Base-by-base conservation (phyloP, 2,329 filamentous ascomycete species). In the Fusarium oligoseptatum region DNA sequence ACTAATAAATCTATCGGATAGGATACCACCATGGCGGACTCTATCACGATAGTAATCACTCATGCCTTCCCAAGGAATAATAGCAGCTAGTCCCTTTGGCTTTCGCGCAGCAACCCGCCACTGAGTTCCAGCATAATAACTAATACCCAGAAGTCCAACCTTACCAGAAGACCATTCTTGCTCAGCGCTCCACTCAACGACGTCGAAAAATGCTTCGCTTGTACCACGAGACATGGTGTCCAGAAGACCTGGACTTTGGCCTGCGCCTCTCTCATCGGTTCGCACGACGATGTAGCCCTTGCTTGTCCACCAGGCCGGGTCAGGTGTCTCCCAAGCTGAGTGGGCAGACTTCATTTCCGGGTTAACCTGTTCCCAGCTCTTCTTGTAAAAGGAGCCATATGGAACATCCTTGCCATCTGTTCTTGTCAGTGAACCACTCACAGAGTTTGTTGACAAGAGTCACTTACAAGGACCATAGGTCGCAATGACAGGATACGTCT, bases 31-130 rank as follows among this genome's bases (percentile, higher is more conserved):
- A 14, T 64, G 66, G 7, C 60, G 66, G 17, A 39, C 24, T n/a
- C 36, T 24, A 5, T 61, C 58, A 20, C 58, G 58, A n/a, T 61
- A 61, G 58, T 45, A 45, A 17, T 61, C 58, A 8, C 36, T 27
- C 36, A 48, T 29, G 2, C 58, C 65, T 12, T 64, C 65, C 15
- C 39, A 69, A 3, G 86, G 86, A 2, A 87, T 77, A 9, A 88
- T 87, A 37, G 84, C 84, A 0, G 83, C 81, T 6, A 87, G 73
- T 0, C 85, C 85, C 68, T 82, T 84, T 2, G 86, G 86, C 12
- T 80, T 73, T 7, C 84, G 82, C 3, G 85, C 84, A 0, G 85
- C 86, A 1, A 86, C 85, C 0, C 84, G 82, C 86, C 86, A 88
- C 71, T 87, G 85, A 6, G 76, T 82, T 3, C 82, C 78, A 71